Conservation (phyloP, 2,329 filamentous ascomycete species). For the Ampelomyces quisqualis region DNA sequence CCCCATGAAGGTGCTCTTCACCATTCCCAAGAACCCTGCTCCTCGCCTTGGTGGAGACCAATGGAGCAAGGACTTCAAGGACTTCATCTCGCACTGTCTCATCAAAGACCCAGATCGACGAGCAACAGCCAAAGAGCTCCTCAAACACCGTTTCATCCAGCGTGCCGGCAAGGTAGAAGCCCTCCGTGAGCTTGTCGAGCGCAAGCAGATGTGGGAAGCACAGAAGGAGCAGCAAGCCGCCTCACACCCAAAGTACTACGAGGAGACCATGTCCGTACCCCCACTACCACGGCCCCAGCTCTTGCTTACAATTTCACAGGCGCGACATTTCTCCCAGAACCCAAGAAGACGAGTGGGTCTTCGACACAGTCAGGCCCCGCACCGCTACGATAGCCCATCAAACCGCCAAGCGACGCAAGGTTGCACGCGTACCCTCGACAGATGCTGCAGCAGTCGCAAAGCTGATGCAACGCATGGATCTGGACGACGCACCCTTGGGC, state of each 20-base stretch:
- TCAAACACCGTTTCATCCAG: conserved; percentile 85
- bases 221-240: conserved; percentile 57
- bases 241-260: conserved; percentile 80
- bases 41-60: conserved; percentile 76
- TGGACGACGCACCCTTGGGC: conserved; percentile 48
- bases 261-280: conserved; percentile 72
- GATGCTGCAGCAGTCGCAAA: conserved; percentile 37
- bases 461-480: conserved; percentile 47
- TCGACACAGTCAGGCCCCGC: conserved; percentile 80
- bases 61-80: conserved; percentile 88
- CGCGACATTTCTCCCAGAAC: conserved; percentile 66
- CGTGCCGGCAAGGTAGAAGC: conserved; percentile 84
- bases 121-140: conserved; percentile 80
- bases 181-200: conserved; percentile 81
- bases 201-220: conserved; percentile 79
- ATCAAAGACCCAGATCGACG: conserved; percentile 87
- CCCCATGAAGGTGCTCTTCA: conserved; percentile 96
- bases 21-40: conserved; percentile 88
- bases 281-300: background rate
- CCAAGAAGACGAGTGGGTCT: conserved; percentile 87
- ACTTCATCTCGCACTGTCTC: conserved; percentile 87
- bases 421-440: conserved; percentile 49
- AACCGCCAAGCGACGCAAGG: conserved; percentile 53
- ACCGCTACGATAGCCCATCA: conserved; percentile 58
- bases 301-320: conserved; percentile 37